Evolutionary conservation across 352 stramenopile genomes (phyloP).

Genomic region (Globisporangium perplexum): DNA sequence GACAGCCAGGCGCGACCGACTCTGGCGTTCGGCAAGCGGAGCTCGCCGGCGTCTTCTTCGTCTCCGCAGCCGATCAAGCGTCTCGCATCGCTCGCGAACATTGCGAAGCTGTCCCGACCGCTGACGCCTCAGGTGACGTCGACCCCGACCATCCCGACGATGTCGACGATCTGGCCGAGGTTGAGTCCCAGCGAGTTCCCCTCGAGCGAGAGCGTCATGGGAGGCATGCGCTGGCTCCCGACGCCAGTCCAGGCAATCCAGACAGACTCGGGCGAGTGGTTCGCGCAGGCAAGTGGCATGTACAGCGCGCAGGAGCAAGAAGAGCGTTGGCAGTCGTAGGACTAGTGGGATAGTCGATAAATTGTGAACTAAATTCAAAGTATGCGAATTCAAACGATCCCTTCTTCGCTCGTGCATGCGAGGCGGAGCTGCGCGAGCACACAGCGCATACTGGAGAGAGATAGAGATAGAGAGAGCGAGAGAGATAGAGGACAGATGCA

Average conservation of each 20-base stretch:
- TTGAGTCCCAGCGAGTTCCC: conserved; percentile 1
- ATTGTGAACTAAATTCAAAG: too few relatives aligned
- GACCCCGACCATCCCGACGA: not conserved
- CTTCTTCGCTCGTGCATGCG: too few relatives aligned
- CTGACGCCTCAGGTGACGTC: conserved; percentile 3
- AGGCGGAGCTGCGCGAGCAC: too few relatives aligned
- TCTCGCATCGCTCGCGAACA: conserved; percentile 12
- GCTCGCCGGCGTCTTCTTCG: conserved; percentile 1
- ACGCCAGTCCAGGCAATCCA: not conserved
- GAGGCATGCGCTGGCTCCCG: not conserved
- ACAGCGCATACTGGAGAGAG: too few relatives aligned
- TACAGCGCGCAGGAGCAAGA: not conserved
- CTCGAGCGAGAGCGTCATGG: not conserved
- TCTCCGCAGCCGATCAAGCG: conserved; percentile 15
- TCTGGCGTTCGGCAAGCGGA: conserved; percentile 6
- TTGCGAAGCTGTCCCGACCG: conserved; percentile 10
- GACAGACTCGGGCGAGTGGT: not conserved
- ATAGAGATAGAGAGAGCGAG: too few relatives aligned
- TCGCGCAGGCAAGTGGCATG: not conserved
- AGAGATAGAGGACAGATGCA: too few relatives aligned
- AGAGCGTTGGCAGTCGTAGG: too few relatives aligned
- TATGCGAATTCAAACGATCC: too few relatives aligned
- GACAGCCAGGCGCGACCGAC: conserved; percentile 4
- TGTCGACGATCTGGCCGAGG: not conserved
- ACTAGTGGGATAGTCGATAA: too few relatives aligned